Evolutionary conservation across 2,329 filamentous ascomycete genomes (phyloP).

Genomic region (Monosporascus sp.): DNA sequence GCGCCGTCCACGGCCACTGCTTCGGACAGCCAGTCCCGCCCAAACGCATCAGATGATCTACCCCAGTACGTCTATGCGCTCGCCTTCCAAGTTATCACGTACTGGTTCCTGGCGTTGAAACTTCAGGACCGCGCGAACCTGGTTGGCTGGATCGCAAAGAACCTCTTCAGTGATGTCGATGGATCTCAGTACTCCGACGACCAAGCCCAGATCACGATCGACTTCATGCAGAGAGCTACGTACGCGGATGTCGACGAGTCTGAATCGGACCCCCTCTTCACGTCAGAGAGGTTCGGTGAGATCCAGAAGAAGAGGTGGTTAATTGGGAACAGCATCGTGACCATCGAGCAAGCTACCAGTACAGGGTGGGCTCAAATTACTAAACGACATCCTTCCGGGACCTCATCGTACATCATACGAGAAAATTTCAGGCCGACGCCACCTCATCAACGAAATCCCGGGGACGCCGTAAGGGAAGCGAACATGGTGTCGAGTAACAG

Average conservation of each 20-base stretch:
- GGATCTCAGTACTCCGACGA: constrained; percentile 78
- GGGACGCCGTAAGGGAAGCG: constrained; percentile 44
- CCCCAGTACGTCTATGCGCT: constrained; percentile 92
- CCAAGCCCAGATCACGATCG: constrained; percentile 86
- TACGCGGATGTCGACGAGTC: constrained; percentile 83
- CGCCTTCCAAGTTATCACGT: constrained; percentile 91
- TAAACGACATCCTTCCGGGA: constrained; percentile 66
- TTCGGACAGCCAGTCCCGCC: constrained; percentile 23
- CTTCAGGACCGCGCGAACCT: constrained; percentile 77
- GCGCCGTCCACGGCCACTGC: constrained; percentile 11
- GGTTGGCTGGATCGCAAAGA: constrained; percentile 85
- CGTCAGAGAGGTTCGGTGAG: constrained; percentile 57
- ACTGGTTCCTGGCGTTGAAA: constrained; percentile 92
- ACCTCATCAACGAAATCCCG: constrained; percentile 48
- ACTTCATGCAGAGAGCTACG: constrained; percentile 87
- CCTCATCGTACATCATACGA: constrained; percentile 52
- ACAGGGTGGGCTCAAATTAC: constrained; percentile 67
- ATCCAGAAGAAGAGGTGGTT: constrained; percentile 66
- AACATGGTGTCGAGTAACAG: constrained; percentile 49
- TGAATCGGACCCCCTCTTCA: constrained; percentile 59
- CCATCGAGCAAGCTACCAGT: constrained; percentile 63
- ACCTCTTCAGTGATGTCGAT: constrained; percentile 72
- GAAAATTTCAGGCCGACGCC: constrained; percentile 55
- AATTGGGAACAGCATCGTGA: constrained; percentile 67
- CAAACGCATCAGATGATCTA: constrained; percentile 59